phyloP scores from a whole-genome alignment of 805 yeast genomes.

The Dipodascus albidus region DNA sequence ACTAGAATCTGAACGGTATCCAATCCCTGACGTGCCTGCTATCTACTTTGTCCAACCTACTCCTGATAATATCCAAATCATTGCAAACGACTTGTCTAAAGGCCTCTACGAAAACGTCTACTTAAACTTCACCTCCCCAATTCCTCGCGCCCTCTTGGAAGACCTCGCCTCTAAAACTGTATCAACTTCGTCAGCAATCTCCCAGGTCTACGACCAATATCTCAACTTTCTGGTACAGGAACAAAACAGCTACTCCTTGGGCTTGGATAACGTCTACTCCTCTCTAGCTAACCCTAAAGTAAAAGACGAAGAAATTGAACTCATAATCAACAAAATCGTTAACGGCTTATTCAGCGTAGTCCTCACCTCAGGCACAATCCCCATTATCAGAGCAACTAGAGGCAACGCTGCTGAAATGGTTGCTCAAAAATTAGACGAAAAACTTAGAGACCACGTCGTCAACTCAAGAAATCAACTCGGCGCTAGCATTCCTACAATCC shows the following conservation, averaged over 20 bases:
- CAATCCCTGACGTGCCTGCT: conserved; percentile 89
- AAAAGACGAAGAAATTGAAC: conserved; percentile 62
- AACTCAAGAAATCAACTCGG: conserved; percentile 38
- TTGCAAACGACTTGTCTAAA: conserved; percentile 58
- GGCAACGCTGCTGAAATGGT: conserved; percentile 95
- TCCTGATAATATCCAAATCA: conserved; percentile 53
- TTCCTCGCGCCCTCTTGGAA: conserved; percentile 71
- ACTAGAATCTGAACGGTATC: conserved; percentile 59
- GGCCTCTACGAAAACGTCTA: conserved; percentile 73
- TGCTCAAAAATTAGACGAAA: conserved; percentile 75
- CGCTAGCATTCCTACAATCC: conserved; percentile 24
- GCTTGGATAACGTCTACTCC: conserved; percentile 52
- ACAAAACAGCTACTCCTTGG: conserved; percentile 78
- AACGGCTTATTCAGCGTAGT: conserved; percentile 71
- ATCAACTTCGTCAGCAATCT: conserved; percentile 54
- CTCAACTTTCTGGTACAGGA: conserved; percentile 87
- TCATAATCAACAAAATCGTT: conserved; percentile 58
- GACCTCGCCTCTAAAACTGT: conserved; percentile 76
- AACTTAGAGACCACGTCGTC: conserved; percentile 73
- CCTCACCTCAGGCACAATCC: conserved; percentile 68
- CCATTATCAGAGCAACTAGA: conserved; percentile 80
- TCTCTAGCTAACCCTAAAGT: conserved; percentile 59
- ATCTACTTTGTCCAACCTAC: conserved; percentile 88
- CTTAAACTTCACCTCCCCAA: conserved; percentile 75
- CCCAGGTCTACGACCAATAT: conserved; percentile 91